These are phyloP conservation scores for Ilyonectria robusta DNA, from an alignment of 2,329 filamentous ascomycete genomes.

Conservation along the genomic window DNA sequence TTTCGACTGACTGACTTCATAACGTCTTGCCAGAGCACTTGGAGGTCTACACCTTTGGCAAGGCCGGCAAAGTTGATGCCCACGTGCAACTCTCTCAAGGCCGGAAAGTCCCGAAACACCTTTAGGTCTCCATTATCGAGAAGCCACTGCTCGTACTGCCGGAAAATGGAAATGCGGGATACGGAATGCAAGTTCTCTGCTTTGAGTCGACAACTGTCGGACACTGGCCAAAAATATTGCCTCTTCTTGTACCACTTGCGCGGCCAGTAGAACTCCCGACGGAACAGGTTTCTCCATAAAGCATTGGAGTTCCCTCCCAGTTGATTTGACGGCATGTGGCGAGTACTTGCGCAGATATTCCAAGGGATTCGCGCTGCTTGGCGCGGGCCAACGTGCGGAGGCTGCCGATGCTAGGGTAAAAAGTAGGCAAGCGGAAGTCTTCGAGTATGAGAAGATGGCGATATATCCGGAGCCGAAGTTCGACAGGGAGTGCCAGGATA, in stretches of 20 bases:
- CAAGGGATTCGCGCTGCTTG: neutral
- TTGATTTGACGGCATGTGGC: constrained; percentile 24
- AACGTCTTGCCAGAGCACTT: neutral
- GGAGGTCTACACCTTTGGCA: neutral
- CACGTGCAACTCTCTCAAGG: constrained; percentile 24
- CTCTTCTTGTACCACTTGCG: neutral
- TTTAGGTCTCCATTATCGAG: neutral
- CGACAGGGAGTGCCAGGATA: constrained; percentile 20
- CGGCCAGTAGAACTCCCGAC: constrained; percentile 19
- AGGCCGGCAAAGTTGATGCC: constrained; percentile 13
- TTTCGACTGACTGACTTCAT: constrained; percentile 6
- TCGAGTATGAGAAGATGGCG: constrained; percentile 22
- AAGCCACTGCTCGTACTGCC: constrained; percentile 14
- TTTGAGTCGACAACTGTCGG: constrained; percentile 21
- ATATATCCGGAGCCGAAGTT: constrained; percentile 33
- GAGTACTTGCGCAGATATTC: constrained; percentile 12
- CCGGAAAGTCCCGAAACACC: constrained; percentile 22
- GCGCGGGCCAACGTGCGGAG: constrained; percentile 22
- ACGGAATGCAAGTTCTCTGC: constrained; percentile 15
- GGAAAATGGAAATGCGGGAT: constrained; percentile 11
- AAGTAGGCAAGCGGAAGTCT: neutral
- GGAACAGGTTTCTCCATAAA: constrained; percentile 32
- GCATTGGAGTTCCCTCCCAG: constrained; percentile 21
- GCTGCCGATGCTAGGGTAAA: neutral
- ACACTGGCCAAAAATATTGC: neutral